These are phyloP conservation scores for Heliamphora exappendiculata DNA, from an alignment of 148 eudicot genomes.

Conservation along the genomic window DNA sequence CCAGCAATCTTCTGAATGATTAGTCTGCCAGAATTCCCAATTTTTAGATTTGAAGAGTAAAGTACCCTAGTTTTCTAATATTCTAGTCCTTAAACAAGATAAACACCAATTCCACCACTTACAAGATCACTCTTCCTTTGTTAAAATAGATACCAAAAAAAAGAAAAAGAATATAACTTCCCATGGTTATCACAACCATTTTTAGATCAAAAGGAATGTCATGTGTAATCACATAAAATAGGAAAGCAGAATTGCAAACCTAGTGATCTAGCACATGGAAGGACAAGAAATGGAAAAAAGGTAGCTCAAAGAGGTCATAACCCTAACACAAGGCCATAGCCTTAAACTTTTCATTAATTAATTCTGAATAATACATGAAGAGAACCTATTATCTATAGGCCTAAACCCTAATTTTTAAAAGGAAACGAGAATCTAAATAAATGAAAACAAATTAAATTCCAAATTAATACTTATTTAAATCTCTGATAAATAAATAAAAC, in stretches of 20 bases:
- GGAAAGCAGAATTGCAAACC: neutral
- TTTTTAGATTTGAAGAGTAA: neutral
- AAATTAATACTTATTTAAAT: too few relatives aligned
- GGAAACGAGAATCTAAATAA: too few relatives aligned
- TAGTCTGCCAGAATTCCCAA: neutral
- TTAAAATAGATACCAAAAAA: neutral
- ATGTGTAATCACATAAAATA: neutral
- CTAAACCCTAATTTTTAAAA: too few relatives aligned
- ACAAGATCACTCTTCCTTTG: neutral
- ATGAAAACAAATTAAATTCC: too few relatives aligned
- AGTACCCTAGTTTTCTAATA: neutral
- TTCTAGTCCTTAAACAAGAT: neutral
- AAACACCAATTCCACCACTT: neutral
- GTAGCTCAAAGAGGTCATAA: too few relatives aligned
- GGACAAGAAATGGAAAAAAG: too few relatives aligned
- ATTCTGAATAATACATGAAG: too few relatives aligned
- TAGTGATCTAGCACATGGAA: too few relatives aligned
- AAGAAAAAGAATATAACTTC: neutral
- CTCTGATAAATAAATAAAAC: too few relatives aligned
- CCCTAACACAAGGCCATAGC: too few relatives aligned
- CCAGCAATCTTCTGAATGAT: neutral
- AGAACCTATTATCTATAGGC: too few relatives aligned
- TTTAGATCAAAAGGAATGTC: neutral
- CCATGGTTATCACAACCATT: neutral
- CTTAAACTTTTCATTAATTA: too few relatives aligned